Base-by-base conservation (phyloP, 1,284 basidiomycete genomes). In the Trichosporon sp. region DNA sequence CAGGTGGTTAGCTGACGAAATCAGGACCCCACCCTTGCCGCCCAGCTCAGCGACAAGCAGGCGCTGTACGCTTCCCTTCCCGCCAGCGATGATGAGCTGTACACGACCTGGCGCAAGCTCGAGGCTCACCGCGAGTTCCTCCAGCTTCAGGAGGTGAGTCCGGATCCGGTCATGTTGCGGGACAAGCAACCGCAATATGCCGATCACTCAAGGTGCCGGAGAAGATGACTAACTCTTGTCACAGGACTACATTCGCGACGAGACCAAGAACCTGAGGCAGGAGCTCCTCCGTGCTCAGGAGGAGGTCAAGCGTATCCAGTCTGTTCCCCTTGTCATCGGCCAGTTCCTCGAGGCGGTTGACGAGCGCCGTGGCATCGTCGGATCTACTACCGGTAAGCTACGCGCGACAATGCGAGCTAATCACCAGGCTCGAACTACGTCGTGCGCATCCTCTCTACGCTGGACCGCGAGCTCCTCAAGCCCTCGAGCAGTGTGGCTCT, bases 271-370 rank as follows among this genome's bases (percentile, higher is more conserved):
- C 79, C 86, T 99, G 65, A 96, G 98, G 80, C 89, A 95, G 64
- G 96, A 99, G 82, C 89, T 99, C 64, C 90, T 99, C 69, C 90
- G 96, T 65, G 96, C 96, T 0, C 95, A 99, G 76, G 96, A 99
- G 81, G 96, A 99, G 83, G 96, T 99, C 73, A 98, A 98, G 83
- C 90, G 96, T 63, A 99, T 99, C 77, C 95, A 99, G 82, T 93
- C 92, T 58, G 96, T 99, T 3, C 96, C 96, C 0, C 88, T 99
- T n/a, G 96, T 99, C 74, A 99, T 99, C 73, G 96, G 96, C 59
- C 96, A 99, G 80, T 99, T 99, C 84, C 86, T 99, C 49, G 96
- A 99, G 81, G 92, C 96, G 61, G 98, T 99, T 78, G 96, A 99
- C 83, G 92, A 98, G 79, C 89, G 91, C 75, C 94, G 95, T 21